Percentiles rank a stretch among this genome's conserved stretches.
phyloP scores from a whole-genome alignment of 2,329 filamentous ascomycete genomes.

The Rutstroemia sp. region DNA sequence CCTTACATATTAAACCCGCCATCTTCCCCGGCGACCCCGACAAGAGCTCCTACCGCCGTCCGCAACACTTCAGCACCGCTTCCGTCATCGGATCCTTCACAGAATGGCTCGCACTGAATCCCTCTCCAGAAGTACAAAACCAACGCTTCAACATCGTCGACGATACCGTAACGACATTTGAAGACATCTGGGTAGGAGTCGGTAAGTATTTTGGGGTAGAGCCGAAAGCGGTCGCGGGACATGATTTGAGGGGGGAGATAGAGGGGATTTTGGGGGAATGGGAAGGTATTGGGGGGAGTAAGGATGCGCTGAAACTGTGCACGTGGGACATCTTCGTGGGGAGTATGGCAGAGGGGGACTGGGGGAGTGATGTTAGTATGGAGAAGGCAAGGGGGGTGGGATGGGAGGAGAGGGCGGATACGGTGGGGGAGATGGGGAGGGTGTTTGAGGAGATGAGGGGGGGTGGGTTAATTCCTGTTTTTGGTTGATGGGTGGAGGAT shows the following conservation, averaged over 20 bases:
- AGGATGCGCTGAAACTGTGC: not conserved
- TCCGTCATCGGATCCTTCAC: not conserved
- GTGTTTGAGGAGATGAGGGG: constrained; percentile 3
- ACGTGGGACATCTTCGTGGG: constrained; percentile 5
- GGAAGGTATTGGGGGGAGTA: not conserved
- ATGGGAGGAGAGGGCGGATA: not conserved
- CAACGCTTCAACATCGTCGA: constrained; percentile 7
- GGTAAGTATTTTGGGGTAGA: constrained; percentile 1
- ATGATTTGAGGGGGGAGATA: constrained; percentile 1
- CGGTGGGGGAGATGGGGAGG: not conserved
- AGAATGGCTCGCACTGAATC: not conserved
- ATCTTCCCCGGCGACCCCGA: not conserved
- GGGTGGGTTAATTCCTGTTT: constrained; percentile 4
- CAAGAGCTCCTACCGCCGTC: not conserved
- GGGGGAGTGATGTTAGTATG: constrained; percentile 4
- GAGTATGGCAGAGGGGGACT: not conserved
- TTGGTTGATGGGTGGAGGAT: too few relatives aligned
- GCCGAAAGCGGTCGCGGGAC: not conserved
- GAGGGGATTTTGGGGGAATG: not conserved
- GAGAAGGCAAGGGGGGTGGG: not conserved
- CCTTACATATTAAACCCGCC: too few relatives aligned
- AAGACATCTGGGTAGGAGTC: not conserved
- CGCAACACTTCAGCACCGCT: not conserved
- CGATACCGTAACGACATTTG: constrained; percentile 1
- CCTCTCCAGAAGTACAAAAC: not conserved